Percentiles rank a stretch among this genome's conserved stretches.
phyloP scores from a whole-genome alignment of 106 monocot genomes.

The Acorus calamus region DNA sequence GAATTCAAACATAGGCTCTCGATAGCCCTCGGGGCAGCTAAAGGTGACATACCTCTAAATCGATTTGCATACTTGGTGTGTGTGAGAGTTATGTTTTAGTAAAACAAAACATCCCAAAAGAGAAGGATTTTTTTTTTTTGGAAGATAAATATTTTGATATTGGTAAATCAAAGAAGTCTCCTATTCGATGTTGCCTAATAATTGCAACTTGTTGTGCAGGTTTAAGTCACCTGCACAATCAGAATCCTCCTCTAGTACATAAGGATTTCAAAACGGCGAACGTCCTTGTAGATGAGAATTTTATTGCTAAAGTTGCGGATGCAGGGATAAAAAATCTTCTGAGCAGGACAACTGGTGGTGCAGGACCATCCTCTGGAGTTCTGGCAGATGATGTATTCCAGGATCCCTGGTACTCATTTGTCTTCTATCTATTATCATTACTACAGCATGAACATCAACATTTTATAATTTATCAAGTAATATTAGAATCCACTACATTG shows the following conservation, averaged over 20 bases:
- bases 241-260: conserved; percentile 56
- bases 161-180: too few species aligned
- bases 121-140: too few species aligned
- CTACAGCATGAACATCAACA: not conserved
- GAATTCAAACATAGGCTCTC: conserved; percentile 97
- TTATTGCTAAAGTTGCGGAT: conserved; percentile 91
- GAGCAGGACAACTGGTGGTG: conserved; percentile 31
- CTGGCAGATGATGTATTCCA: conserved; percentile 50
- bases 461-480: too few species aligned
- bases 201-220: conserved; percentile 37
- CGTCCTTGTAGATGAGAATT: conserved; percentile 82
- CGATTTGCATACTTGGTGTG: conserved; percentile 18
- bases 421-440: conserved; percentile 1
- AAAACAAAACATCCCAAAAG: too few species aligned
- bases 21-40: conserved; percentile 82
- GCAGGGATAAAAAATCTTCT: conserved; percentile 58
- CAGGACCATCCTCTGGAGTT: conserved; percentile 28
- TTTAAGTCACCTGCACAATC: conserved; percentile 59
- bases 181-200: not conserved
- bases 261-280: conserved; percentile 88
- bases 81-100: conserved; percentile 22
- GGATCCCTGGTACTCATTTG: conserved; percentile 60
- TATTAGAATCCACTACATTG: too few species aligned
- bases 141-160: too few species aligned
- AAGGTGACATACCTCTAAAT: conserved; percentile 56